These are phyloP conservation scores for Suillus fuscotomentosus DNA, from an alignment of 768 basidiomycete genomes.

Conservation along the genomic window DNA sequence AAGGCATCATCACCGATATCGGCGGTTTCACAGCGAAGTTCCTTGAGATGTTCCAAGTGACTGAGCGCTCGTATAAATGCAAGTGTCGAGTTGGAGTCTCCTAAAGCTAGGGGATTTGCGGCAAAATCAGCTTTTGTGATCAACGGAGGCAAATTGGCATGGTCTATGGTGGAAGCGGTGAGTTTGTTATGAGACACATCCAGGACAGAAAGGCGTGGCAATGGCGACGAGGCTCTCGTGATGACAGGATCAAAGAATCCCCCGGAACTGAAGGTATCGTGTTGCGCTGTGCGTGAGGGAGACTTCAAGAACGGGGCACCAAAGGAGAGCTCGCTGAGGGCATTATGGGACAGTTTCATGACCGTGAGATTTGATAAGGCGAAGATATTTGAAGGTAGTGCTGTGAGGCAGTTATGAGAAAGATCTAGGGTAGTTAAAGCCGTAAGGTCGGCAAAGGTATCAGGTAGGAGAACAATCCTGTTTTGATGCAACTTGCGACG, in stretches of 20 bases:
- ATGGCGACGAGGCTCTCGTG: constrained; percentile 57
- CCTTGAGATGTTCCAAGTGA: constrained; percentile 50
- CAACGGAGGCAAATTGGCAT: constrained; percentile 46
- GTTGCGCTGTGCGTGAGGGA: constrained; percentile 17
- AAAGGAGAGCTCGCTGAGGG: constrained; percentile 59
- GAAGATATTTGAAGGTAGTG: constrained; percentile 63
- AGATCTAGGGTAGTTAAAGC: constrained; percentile 68
- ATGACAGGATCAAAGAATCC: constrained; percentile 67
- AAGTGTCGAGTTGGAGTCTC: constrained; percentile 20
- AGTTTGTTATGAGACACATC: constrained; percentile 71
- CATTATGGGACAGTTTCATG: constrained; percentile 74
- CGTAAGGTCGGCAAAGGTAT: constrained; percentile 66
- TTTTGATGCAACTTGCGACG: constrained; percentile 69
- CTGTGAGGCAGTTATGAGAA: constrained; percentile 66
- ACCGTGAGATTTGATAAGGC: constrained; percentile 63
- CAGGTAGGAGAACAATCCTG: constrained; percentile 58
- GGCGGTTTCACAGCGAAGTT: constrained; percentile 54
- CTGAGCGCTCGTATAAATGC: constrained; percentile 46
- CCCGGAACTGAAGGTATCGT: constrained; percentile 35
- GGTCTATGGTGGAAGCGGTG: constrained; percentile 51
- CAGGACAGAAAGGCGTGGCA: constrained; percentile 65
- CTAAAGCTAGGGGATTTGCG: constrained; percentile 58
- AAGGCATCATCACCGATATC: constrained; percentile 64
- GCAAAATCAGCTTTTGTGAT: constrained; percentile 64
- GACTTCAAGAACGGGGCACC: constrained; percentile 49